Conservation (phyloP, 1,284 basidiomycete species). For the Tilletia walkeri region DNA sequence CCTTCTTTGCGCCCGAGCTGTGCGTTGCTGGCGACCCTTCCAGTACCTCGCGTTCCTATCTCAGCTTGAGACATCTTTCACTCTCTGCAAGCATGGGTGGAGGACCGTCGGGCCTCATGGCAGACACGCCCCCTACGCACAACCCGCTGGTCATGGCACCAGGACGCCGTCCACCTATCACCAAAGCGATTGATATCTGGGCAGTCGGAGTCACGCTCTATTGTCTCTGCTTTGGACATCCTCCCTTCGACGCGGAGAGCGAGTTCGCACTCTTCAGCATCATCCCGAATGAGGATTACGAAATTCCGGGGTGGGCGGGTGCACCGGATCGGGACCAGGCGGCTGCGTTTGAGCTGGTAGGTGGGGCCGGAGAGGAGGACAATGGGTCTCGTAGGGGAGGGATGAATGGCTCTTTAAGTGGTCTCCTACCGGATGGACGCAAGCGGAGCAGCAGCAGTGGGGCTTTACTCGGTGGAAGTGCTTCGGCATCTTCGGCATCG, state of each 20-base stretch:
- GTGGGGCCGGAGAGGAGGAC: too few relatives aligned
- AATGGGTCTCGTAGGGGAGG: too few relatives aligned
- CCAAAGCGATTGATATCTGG: conserved; percentile 98
- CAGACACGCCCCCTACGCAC: background rate
- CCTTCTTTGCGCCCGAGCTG: conserved; percentile 96
- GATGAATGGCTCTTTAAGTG: too few relatives aligned
- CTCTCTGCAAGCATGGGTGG: background rate
- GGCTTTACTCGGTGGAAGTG: conserved; percentile 3
- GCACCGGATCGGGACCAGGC: conserved; percentile 60
- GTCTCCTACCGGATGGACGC: background rate
- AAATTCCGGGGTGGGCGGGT: conserved; percentile 72
- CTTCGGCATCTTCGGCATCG: background rate
- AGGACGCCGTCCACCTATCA: conserved; percentile 61
- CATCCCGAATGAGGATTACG: conserved; percentile 78
- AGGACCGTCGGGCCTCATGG: background rate
- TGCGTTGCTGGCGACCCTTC: conserved; percentile 60
- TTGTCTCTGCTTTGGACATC: conserved; percentile 82
- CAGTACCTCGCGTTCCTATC: conserved; percentile 21
- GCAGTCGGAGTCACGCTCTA: conserved; percentile 96
- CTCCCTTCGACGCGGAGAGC: conserved; percentile 68
- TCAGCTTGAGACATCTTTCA: conserved; percentile 1
- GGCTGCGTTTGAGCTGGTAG: conserved; percentile 52
- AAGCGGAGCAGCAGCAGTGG: conserved; percentile 13
- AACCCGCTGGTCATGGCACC: conserved; percentile 9
- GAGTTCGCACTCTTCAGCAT: conserved; percentile 81